These are phyloP conservation scores for Chondrostereum purpureum DNA, from an alignment of 1,284 basidiomycete genomes.

Conservation along the genomic window DNA sequence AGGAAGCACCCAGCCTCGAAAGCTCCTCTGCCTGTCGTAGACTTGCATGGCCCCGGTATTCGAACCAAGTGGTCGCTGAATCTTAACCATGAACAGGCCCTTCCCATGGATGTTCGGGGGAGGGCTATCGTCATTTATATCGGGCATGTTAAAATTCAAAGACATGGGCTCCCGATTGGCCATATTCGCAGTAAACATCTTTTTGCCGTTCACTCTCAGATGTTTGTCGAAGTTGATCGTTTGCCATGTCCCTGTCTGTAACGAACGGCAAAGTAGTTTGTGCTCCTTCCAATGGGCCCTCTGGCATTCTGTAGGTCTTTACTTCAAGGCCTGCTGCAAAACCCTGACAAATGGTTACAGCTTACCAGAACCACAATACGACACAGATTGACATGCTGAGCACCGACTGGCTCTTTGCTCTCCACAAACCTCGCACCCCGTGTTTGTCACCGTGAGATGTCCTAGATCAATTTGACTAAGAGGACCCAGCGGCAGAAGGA, in stretches of 20 bases:
- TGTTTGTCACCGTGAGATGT: constrained; percentile 25
- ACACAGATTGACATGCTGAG: constrained; percentile 27
- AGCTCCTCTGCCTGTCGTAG: constrained; percentile 34
- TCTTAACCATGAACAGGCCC: constrained; percentile 34
- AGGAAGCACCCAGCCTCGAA: constrained; percentile 16
- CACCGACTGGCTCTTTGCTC: constrained; percentile 26
- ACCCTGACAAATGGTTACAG: not conserved
- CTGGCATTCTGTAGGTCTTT: constrained; percentile 30
- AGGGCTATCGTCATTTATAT: constrained; percentile 6
- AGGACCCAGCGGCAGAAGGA: constrained; percentile 33
- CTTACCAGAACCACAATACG: constrained; percentile 31
- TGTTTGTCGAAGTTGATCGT: constrained; percentile 21
- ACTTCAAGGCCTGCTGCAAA: not conserved
- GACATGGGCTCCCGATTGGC: not conserved
- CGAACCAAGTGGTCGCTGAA: constrained; percentile 23
- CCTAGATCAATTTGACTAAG: constrained; percentile 30
- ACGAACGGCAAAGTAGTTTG: constrained; percentile 29
- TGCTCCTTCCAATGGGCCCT: constrained; percentile 32
- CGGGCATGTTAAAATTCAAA: not conserved
- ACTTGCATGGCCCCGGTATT: constrained; percentile 24
- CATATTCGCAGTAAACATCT: not conserved
- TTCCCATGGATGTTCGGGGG: constrained; percentile 29
- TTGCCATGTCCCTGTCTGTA: constrained; percentile 34
- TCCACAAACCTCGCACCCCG: constrained; percentile 35
- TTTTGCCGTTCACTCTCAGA: not conserved